A percentile compares a stretch with the other conserved stretches of the same genome.
phyloP scores from a whole-genome alignment of 306 rosid species.

The Prunus armeniaca region DNA sequence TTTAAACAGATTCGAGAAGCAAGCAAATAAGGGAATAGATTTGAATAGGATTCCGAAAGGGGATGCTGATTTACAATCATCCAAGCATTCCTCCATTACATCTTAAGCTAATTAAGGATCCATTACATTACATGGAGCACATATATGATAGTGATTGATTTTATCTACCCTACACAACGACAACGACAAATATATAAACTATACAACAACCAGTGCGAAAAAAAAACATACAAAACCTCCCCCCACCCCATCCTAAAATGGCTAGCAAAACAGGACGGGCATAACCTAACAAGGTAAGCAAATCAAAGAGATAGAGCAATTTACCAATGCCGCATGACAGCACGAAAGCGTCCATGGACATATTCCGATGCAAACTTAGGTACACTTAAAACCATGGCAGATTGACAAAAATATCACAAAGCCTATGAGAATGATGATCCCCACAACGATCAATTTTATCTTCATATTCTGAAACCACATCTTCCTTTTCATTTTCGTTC shows the following conservation, averaged over 20 bases:
- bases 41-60: constrained; percentile 1
- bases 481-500: constrained; percentile 75
- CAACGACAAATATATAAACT: neutral
- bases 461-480: constrained; percentile 97
- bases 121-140: constrained; percentile 12
- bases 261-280: constrained; percentile 18
- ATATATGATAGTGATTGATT: neutral
- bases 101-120: constrained; percentile 1
- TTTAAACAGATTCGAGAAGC: neutral
- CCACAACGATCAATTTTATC: constrained; percentile 74
- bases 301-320: constrained; percentile 3
- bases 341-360: neutral
- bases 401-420: constrained; percentile 60
- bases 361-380: constrained; percentile 7
- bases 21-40: neutral
- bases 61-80: constrained; percentile 13
- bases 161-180: constrained; percentile 20
- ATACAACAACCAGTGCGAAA: constrained; percentile 29
- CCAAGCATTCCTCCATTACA: constrained; percentile 22
- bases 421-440: constrained; percentile 48
- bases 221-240: constrained; percentile 3
- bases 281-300: constrained; percentile 15
- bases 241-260: constrained; percentile 17
- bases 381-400: constrained; percentile 67
- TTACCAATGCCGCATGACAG: constrained; percentile 5